phyloP scores from a whole-genome alignment of 1,139 yeast genomes.

The Wickerhamomyces sp. region DNA sequence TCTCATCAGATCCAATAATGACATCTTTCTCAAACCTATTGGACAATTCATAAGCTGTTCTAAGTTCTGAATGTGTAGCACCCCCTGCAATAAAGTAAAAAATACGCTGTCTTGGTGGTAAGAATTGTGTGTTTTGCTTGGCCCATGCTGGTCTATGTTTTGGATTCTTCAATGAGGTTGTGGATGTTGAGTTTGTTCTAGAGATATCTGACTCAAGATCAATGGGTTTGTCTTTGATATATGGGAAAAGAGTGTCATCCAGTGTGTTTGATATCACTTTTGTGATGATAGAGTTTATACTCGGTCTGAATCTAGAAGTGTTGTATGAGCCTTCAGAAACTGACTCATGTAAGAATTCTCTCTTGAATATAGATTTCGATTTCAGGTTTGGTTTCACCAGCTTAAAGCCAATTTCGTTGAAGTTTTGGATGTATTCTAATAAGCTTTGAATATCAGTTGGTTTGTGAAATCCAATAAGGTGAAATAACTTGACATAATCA shows the following conservation, averaged over 20 bases:
- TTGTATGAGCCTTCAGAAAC: conserved; percentile 60
- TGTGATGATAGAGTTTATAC: conserved; percentile 52
- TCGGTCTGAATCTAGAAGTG: conserved; percentile 76
- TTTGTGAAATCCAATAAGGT: conserved; percentile 61
- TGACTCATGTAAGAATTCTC: conserved; percentile 53
- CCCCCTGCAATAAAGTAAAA: conserved; percentile 90
- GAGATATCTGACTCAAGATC: conserved; percentile 34
- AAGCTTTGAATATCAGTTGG: conserved; percentile 47
- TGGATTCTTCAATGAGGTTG: conserved; percentile 60
- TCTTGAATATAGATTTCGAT: conserved; percentile 31
- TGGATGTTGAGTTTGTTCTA: conserved; percentile 27
- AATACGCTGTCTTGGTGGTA: conserved; percentile 60
- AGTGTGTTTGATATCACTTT: conserved; percentile 35
- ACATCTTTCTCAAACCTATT: conserved; percentile 62
- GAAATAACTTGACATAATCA: conserved; percentile 67
- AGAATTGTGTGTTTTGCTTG: conserved; percentile 38
- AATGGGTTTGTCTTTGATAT: conserved; percentile 68
- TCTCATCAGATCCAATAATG: conserved; percentile 77
- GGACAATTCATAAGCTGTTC: conserved; percentile 72
- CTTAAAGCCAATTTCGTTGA: conserved; percentile 62
- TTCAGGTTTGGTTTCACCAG: conserved; percentile 48
- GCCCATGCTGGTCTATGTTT: conserved; percentile 86
- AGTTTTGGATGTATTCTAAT: conserved; percentile 55
- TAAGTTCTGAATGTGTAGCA: conserved; percentile 73
- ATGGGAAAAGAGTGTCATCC: conserved; percentile 63